A percentile compares a stretch with the other conserved stretches of the same genome.
phyloP scores from a whole-genome alignment of 192 early-diverging fungal genomes.

The Podila clonocystis region DNA sequence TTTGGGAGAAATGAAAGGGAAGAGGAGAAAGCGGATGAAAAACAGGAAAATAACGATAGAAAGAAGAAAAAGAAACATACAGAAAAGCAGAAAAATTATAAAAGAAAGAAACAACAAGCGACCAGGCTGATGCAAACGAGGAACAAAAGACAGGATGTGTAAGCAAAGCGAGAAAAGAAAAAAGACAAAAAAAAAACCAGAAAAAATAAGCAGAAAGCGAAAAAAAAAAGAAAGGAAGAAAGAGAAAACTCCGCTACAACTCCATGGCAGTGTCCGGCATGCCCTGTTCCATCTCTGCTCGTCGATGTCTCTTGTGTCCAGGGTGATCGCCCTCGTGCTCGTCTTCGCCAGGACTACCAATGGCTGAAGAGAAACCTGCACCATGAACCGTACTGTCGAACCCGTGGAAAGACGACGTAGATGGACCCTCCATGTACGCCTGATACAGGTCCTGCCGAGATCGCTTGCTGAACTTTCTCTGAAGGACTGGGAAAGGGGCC shows the following conservation, averaged over 20 bases:
- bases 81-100: slow-evolving; percentile 4
- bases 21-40: not conserved
- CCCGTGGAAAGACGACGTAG: not conserved
- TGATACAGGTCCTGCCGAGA: not conserved
- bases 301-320: not conserved
- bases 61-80: not conserved
- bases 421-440: not conserved
- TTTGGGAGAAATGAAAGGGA: slow-evolving; percentile 1
- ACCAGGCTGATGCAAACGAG: slow-evolving; percentile 1
- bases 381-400: not conserved
- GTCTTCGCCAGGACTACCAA: slow-evolving; percentile 1
- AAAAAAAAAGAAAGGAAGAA: not conserved
- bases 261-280: slow-evolving; percentile 28
- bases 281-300: not conserved
- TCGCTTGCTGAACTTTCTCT: slow-evolving; percentile 9
- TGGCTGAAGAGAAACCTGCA: not conserved
- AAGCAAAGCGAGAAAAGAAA: not conserved
- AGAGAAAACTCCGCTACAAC: slow-evolving; percentile 6
- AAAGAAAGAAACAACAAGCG: not conserved
- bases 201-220: not conserved
- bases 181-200: not conserved
- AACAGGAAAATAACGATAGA: not conserved
- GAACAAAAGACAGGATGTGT: not conserved
- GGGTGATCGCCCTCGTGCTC: not conserved
- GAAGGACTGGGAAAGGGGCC: not conserved